These are phyloP conservation scores for Oligophagozyma castellii DNA, from an alignment of 1,139 yeast genomes.

Conservation along the genomic window DNA sequence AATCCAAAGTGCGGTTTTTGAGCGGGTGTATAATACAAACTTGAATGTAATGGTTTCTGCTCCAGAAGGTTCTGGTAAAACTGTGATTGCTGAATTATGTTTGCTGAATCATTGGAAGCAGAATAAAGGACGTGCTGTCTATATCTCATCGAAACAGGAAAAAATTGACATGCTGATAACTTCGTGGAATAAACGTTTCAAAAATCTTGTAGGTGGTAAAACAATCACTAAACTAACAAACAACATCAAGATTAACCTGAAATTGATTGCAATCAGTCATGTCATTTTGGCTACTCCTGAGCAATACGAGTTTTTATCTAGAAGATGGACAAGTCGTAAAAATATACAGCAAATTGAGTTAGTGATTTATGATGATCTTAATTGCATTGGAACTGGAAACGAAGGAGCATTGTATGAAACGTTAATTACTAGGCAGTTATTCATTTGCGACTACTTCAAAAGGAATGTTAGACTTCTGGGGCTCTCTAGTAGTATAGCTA, in stretches of 20 bases:
- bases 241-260: conserved; percentile 42
- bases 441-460: conserved; percentile 52
- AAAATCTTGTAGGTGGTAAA: conserved; percentile 35
- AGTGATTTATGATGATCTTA: conserved; percentile 66
- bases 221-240: conserved; percentile 46
- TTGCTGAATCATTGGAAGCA: conserved; percentile 41
- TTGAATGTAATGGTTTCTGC: conserved; percentile 36
- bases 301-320: conserved; percentile 58
- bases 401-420: conserved; percentile 57
- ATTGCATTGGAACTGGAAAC: conserved; percentile 43
- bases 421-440: conserved; percentile 54
- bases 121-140: conserved; percentile 51
- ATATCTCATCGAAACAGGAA: conserved; percentile 48
- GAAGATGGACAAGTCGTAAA: conserved; percentile 72
- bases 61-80: conserved; percentile 48
- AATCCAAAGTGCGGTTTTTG: conserved; percentile 37
- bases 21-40: conserved; percentile 24
- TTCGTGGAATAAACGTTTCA: conserved; percentile 40
- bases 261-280: conserved; percentile 43
- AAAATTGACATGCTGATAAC: conserved; percentile 34
- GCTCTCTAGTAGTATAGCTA: conserved; percentile 54
- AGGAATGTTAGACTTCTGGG: conserved; percentile 46
- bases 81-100: conserved; percentile 40
- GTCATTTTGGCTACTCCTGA: conserved; percentile 66
- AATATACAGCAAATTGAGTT: conserved; percentile 56